Conservation (phyloP, 2,329 filamentous ascomycete genomes). For the Xylaria multiplex region DNA sequence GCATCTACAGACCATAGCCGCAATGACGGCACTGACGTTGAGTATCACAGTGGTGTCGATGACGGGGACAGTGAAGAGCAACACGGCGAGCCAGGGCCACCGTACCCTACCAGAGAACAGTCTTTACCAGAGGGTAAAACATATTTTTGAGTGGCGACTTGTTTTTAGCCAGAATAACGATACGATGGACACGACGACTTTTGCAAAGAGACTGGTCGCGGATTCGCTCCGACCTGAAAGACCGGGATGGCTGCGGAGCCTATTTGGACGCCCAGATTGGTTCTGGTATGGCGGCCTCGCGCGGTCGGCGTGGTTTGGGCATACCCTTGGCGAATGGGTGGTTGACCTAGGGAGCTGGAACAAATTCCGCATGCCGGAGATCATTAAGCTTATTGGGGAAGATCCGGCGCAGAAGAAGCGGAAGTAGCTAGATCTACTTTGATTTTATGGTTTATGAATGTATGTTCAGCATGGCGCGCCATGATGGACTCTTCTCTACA, state of each 20-base stretch:
- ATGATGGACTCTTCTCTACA: not conserved
- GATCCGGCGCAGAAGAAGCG: constrained; percentile 43
- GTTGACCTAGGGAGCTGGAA: constrained; percentile 50
- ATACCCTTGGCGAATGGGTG: constrained; percentile 53
- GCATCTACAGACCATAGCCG: too few species aligned
- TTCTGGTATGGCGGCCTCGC: constrained; percentile 54
- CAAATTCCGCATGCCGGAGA: constrained; percentile 50
- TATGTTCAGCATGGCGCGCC: not conserved
- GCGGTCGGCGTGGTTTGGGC: constrained; percentile 45
- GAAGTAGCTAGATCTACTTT: constrained; percentile 21
- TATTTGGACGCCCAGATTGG: constrained; percentile 57
- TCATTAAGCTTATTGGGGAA: constrained; percentile 46
- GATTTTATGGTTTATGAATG: not conserved
- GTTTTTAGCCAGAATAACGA: constrained; percentile 60
- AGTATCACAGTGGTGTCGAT: constrained; percentile 57
- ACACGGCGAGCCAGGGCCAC: constrained; percentile 57
- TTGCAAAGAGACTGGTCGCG: constrained; percentile 56
- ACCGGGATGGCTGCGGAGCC: constrained; percentile 48
- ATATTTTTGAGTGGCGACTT: constrained; percentile 59
- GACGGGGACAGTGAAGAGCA: constrained; percentile 63
- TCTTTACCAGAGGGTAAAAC: constrained; percentile 58
- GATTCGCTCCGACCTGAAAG: constrained; percentile 54
- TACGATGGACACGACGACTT: constrained; percentile 57
- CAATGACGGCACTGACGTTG: not conserved
- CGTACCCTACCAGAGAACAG: constrained; percentile 57